Evolutionary conservation across 2,329 filamentous ascomycete genomes (phyloP).

Genomic region (Balansia obtecta): DNA sequence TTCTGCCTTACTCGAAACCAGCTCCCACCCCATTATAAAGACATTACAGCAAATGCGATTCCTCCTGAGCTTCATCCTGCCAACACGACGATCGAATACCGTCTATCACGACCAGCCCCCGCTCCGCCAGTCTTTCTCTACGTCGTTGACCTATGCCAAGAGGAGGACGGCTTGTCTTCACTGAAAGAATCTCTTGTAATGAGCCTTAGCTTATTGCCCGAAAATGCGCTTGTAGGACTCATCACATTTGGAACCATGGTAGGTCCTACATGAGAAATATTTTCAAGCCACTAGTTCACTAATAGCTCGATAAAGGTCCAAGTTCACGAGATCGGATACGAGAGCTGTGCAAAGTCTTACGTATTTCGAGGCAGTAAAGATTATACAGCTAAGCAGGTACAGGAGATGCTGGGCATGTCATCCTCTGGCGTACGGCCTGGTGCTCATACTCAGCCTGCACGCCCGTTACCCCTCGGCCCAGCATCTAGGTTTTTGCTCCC

Average conservation of each 20-base stretch:
- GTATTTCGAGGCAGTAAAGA: slow-evolving; percentile 98
- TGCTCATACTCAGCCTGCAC: slow-evolving; percentile 61
- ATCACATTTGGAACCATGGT: slow-evolving; percentile 93
- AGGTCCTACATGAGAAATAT: slow-evolving; percentile 14
- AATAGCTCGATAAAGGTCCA: slow-evolving; percentile 40
- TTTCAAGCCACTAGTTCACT: not conserved
- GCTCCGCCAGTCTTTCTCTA: slow-evolving; percentile 78
- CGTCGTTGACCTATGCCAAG: slow-evolving; percentile 79
- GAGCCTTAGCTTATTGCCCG: slow-evolving; percentile 70
- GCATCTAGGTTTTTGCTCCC: slow-evolving; percentile 86
- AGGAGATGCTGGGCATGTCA: slow-evolving; percentile 90
- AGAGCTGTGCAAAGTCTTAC: slow-evolving; percentile 95
- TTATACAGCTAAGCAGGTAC: slow-evolving; percentile 96
- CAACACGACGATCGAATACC: slow-evolving; percentile 86
- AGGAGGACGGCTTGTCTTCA: slow-evolving; percentile 72
- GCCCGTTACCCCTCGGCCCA: slow-evolving; percentile 64
- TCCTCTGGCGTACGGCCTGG: slow-evolving; percentile 62
- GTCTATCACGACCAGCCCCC: slow-evolving; percentile 69
- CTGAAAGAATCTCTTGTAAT: slow-evolving; percentile 79
- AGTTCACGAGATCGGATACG: slow-evolving; percentile 96
- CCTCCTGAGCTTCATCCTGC: slow-evolving; percentile 70
- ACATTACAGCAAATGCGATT: slow-evolving; percentile 73
- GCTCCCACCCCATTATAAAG: slow-evolving; percentile 77
- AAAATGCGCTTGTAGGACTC: slow-evolving; percentile 69
- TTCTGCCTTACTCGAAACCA: slow-evolving; percentile 78